Evolutionary conservation across 176 grass and related monocot genomes (phyloP), one percentile per base, ranked within the genome.

Genomic region (Oryza coarctata): DNA sequence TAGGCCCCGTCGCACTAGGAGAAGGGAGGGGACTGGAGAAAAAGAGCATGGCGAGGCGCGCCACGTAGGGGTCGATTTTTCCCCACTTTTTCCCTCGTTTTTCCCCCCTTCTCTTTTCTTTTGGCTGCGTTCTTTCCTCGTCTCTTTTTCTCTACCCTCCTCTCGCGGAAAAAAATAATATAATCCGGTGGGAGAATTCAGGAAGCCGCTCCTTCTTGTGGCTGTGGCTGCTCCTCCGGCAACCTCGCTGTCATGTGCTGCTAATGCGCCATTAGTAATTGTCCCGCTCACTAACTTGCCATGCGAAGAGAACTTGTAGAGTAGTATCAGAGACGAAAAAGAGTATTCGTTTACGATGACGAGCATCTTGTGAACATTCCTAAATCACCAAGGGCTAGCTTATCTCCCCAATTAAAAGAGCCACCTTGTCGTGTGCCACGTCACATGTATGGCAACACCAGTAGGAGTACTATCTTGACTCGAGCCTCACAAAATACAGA

Each of bases 61-160:
- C 93, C 93, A 92, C 93, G 90, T 95, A 70, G 85, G 93, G 88
- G 77, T 26, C 61, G 85, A 88, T 86, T 86, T 94, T 92, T 85
- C 26, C 63, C 30, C 40, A 22, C 65, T 89, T 80, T 45, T 20
- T 9, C 39, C 14, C 40, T 27, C 15, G 50, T 10, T 38, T 63
- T 57, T 45, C 63, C 45, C 15, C 68, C 3, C 17, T 18, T 0
- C 0, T 30, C 8, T 20, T 50, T 32, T 74, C 70, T 80, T 33
- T 12, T 80, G 77, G 76, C 61, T 33, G 43, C 69, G 43, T 41
- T 81, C 69, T 75, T 76, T 81, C 75, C 78, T 35, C 77, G 34
- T 18, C 27, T 12, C 15, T 12, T 17, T 23, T 14, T 9, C 25
- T 43, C 25, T 20, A 35, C 7, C 52, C 11, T 60, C 44, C 13